phyloP scores from a whole-genome alignment of 495 filamentous ascomycete genomes.

The Aspergillus sclerotioniger region DNA sequence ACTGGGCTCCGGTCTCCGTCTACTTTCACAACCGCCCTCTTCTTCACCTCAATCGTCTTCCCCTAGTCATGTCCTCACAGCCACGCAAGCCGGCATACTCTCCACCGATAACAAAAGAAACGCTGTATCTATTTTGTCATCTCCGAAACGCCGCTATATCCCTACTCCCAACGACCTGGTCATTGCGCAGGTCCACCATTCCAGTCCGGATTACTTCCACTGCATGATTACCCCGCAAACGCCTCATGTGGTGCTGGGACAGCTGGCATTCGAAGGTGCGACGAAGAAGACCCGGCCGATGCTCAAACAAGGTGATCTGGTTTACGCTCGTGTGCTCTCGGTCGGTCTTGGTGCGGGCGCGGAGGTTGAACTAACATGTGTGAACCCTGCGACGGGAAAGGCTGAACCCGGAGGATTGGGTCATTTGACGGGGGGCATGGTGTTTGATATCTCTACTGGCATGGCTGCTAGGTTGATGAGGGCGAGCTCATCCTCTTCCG shows the following conservation, averaged over 20 bases:
- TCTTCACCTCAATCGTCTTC: conserved; percentile 16
- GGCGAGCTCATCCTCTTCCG: conserved; percentile 52
- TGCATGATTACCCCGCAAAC: conserved; percentile 68
- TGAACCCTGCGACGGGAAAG: conserved; percentile 81
- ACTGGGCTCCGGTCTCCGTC: conserved; percentile 76
- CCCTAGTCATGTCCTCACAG: conserved; percentile 52
- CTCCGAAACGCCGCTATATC: conserved; percentile 63
- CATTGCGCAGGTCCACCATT: conserved; percentile 78
- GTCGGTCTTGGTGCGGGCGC: conserved; percentile 70
- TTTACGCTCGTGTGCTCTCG: conserved; percentile 78
- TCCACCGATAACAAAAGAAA: conserved; percentile 74
- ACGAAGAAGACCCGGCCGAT: conserved; percentile 88
- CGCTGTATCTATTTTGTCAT: conserved; percentile 38
- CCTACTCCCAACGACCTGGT: conserved; percentile 76
- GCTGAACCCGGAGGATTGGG: conserved; percentile 85
- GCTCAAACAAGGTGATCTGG: conserved; percentile 67
- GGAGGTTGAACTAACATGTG: conserved; percentile 87
- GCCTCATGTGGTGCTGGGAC: conserved; percentile 71
- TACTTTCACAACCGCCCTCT: conserved; percentile 33
- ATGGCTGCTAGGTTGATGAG: conserved; percentile 72
- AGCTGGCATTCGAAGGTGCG: conserved; percentile 86
- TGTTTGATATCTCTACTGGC: conserved; percentile 75
- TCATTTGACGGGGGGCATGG: conserved; percentile 80
- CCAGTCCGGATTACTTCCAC: conserved; percentile 71
- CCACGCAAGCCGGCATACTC: conserved; percentile 77